These are phyloP conservation scores for Hortaea werneckii DNA, from an alignment of 2,329 filamentous ascomycete genomes.

Conservation along the genomic window DNA sequence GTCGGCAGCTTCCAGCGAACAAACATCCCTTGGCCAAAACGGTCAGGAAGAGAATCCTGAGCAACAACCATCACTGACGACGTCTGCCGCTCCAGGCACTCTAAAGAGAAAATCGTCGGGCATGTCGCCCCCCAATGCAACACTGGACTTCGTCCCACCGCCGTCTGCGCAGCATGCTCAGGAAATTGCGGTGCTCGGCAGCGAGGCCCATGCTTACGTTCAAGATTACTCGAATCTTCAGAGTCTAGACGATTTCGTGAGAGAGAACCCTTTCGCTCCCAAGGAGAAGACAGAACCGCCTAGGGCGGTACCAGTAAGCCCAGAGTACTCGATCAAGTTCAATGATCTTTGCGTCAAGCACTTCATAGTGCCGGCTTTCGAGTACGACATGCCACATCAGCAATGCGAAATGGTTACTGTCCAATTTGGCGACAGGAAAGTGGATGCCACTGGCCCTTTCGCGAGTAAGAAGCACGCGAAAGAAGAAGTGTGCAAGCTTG, in stretches of 20 bases:
- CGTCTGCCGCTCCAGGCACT: too few species aligned
- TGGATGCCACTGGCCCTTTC: slow-evolving; percentile 7
- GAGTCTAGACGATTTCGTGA: slow-evolving; percentile 13
- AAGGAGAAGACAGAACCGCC: slow-evolving; percentile 3
- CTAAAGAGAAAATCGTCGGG: too few species aligned
- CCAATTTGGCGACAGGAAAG: slow-evolving; percentile 1
- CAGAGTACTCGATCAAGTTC: slow-evolving; percentile 9
- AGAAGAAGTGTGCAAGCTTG: slow-evolving; percentile 29
- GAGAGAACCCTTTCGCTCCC: slow-evolving; percentile 12
- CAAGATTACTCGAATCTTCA: slow-evolving; percentile 5
- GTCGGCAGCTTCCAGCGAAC: background rate
- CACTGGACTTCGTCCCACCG: too few species aligned
- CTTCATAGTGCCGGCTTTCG: slow-evolving; percentile 9
- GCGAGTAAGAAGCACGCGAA: slow-evolving; percentile 26
- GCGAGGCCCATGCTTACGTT: too few species aligned
- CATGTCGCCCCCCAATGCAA: too few species aligned
- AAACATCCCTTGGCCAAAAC: background rate
- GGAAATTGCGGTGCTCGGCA: too few species aligned
- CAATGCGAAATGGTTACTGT: background rate
- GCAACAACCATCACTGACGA: too few species aligned
- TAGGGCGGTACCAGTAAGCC: slow-evolving; percentile 1
- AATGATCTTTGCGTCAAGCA: slow-evolving; percentile 10
- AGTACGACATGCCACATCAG: slow-evolving; percentile 1
- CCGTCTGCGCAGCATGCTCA: too few species aligned
- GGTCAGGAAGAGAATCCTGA: too few species aligned